Evolutionary conservation across 768 basidiomycete species (phyloP).

Genomic region (Daedalea quercina): DNA sequence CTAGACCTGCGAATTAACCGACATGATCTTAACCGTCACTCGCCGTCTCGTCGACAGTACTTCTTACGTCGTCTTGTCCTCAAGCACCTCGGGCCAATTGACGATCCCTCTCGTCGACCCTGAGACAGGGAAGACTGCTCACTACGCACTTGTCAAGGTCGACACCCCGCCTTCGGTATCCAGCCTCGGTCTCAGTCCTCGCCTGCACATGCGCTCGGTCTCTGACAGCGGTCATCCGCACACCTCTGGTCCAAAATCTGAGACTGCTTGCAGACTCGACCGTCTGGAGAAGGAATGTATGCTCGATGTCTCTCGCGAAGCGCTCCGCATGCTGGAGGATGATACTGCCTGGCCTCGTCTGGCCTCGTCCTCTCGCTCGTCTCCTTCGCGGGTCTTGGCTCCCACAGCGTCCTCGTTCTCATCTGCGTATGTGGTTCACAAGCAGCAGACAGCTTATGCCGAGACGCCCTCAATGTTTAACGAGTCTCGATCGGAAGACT

Average conservation of each 20-base stretch:
- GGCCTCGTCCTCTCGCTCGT: neutral
- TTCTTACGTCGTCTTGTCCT: neutral
- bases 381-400: neutral
- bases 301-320: neutral
- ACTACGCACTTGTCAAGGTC: slow-evolving; percentile 1
- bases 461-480: neutral
- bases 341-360: neutral
- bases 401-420: neutral
- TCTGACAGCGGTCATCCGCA: neutral
- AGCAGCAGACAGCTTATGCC: neutral
- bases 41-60: neutral
- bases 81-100: neutral
- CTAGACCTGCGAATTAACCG: no score
- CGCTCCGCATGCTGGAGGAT: neutral
- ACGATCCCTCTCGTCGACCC: slow-evolving; percentile 5
- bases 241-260: neutral
- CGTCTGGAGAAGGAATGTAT: neutral
- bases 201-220: neutral
- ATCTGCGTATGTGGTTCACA: neutral
- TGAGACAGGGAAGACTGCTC: neutral
- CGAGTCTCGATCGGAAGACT: neutral
- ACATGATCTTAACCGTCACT: neutral
- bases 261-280: neutral
- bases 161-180: neutral
- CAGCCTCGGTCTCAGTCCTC: neutral